Evolutionary conservation across 2,329 filamentous ascomycete species (phyloP).

Genomic region (Sclerotinia borealis): DNA sequence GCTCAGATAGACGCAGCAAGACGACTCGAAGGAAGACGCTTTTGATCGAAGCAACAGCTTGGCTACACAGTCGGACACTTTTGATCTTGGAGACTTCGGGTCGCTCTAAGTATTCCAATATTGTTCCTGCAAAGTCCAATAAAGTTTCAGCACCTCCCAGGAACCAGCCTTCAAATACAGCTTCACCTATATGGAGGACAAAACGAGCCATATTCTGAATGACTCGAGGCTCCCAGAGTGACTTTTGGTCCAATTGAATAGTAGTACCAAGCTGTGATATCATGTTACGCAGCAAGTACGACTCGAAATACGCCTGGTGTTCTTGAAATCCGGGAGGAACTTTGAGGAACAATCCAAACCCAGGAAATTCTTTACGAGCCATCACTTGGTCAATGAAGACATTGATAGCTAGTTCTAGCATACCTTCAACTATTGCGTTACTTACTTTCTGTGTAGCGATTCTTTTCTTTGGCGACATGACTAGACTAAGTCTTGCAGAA

Average conservation of each 20-base stretch:
- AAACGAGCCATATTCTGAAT: constrained; percentile 84
- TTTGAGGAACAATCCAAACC: constrained; percentile 78
- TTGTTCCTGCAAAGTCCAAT: constrained; percentile 77
- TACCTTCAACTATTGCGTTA: constrained; percentile 65
- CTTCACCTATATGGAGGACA: constrained; percentile 74
- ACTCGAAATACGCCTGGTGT: constrained; percentile 92
- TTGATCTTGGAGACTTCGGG: constrained; percentile 77
- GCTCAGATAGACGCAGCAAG: constrained; percentile 75
- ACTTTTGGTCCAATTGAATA: constrained; percentile 64
- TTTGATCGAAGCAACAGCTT: constrained; percentile 71
- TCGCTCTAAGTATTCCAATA: constrained; percentile 83
- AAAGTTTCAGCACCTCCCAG: constrained; percentile 77
- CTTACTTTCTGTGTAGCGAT: constrained; percentile 48
- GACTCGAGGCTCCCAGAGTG: constrained; percentile 73
- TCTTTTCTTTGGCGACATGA: constrained; percentile 53
- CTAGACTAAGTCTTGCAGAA: constrained; percentile 55
- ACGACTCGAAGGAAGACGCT: constrained; percentile 72
- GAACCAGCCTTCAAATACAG: constrained; percentile 95
- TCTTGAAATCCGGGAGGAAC: constrained; percentile 90
- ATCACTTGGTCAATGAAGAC: constrained; percentile 85
- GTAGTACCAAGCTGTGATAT: constrained; percentile 64
- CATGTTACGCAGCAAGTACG: constrained; percentile 73
- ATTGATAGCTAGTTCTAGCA: constrained; percentile 70
- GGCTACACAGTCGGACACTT: constrained; percentile 83
- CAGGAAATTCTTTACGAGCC: constrained; percentile 81